Percentiles rank a stretch among this genome's conserved stretches.
These are phyloP conservation scores for Trichocomaceae sp. DNA, from an alignment of 2,329 filamentous ascomycete genomes.

Conservation along the genomic window DNA sequence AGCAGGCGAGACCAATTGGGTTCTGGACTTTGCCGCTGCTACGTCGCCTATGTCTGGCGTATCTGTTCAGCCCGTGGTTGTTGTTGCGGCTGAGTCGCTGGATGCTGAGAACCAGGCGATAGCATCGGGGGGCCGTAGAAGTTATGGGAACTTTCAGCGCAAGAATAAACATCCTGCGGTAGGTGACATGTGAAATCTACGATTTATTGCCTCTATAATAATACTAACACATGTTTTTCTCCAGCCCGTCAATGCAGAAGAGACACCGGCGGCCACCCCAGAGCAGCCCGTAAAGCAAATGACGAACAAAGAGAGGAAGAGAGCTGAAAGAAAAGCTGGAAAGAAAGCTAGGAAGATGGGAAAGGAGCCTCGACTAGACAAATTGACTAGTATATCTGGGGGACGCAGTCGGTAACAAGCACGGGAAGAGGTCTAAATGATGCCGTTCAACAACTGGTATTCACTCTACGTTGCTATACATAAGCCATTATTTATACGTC, in stretches of 20 bases:
- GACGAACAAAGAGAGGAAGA: constrained; percentile 15
- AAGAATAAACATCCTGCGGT: constrained; percentile 27
- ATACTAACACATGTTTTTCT: background rate
- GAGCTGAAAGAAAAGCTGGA: constrained; percentile 14
- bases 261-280: background rate
- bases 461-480: background rate
- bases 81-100: constrained; percentile 29
- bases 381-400: constrained; percentile 30
- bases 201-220: background rate
- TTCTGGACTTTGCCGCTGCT: constrained; percentile 28
- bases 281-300: constrained; percentile 17
- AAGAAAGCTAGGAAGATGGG: constrained; percentile 15
- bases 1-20: constrained; percentile 41
- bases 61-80: constrained; percentile 22
- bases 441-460: background rate
- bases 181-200: background rate
- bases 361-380: constrained; percentile 16
- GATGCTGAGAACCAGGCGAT: constrained; percentile 28
- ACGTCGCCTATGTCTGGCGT: background rate
- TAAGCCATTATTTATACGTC: background rate
- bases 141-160: constrained; percentile 34
- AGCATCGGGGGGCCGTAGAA: constrained; percentile 27
- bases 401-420: constrained; percentile 6
- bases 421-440: constrained; percentile 10
- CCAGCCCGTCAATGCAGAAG: background rate